Conservation (phyloP, 2,329 filamentous ascomycete genomes). For the Hymenoscyphus infarciens region DNA sequence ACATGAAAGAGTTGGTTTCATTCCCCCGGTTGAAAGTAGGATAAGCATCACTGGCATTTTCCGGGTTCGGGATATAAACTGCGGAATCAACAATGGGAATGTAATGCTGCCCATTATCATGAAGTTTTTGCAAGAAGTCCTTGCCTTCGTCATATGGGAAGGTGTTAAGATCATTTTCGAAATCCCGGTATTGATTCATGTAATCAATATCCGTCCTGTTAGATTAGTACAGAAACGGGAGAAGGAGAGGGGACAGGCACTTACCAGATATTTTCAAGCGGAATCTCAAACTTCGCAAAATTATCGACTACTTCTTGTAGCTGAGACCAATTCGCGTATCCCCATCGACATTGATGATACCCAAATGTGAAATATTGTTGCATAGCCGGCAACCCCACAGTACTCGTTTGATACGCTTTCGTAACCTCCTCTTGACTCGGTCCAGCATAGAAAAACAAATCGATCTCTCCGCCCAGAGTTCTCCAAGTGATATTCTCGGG, state of each 20-base stretch:
- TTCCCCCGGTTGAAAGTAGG: conserved; percentile 59
- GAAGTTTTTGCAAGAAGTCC: conserved; percentile 63
- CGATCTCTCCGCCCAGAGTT: conserved; percentile 71
- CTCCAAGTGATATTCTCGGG: conserved; percentile 68
- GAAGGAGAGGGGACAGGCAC: conserved; percentile 67
- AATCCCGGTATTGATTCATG: conserved; percentile 47
- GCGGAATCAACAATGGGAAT: conserved; percentile 77
- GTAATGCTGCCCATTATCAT: conserved; percentile 64
- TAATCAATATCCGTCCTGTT: conserved; percentile 62
- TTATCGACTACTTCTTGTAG: conserved; percentile 66
- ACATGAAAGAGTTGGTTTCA: conserved; percentile 59
- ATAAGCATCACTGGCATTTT: conserved; percentile 54
- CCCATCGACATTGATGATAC: conserved; percentile 61
- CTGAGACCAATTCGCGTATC: conserved; percentile 60
- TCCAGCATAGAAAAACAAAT: conserved; percentile 64
- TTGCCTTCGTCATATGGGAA: conserved; percentile 36
- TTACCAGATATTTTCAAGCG: conserved; percentile 69
- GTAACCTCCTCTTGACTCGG: conserved; percentile 55
- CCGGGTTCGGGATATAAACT: conserved; percentile 62
- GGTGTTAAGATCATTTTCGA: conserved; percentile 38
- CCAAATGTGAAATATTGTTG: conserved; percentile 63
- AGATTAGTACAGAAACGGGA: conserved; percentile 63
- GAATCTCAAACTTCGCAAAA: conserved; percentile 62
- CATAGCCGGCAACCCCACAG: conserved; percentile 56
- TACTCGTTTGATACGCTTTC: conserved; percentile 57